These are phyloP conservation scores for Coemansia nantahalensis DNA, from an alignment of 192 early-diverging fungal genomes.

Conservation along the genomic window DNA sequence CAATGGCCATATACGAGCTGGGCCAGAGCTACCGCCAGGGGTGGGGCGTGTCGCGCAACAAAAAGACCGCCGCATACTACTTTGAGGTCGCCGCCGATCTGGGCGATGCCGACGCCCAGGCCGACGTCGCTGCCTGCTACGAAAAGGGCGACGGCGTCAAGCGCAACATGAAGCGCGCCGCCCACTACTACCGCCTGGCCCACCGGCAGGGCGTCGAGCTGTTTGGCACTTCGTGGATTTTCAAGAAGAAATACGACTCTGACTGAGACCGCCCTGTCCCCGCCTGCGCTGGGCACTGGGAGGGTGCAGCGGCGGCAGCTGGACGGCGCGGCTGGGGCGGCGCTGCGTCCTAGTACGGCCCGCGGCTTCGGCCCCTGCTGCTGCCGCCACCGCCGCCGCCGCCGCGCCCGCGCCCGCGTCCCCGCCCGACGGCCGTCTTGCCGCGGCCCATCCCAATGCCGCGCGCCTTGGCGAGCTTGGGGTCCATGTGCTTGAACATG, in stretches of 20 bases:
- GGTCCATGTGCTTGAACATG: slow-evolving; percentile 95
- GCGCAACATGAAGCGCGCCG: slow-evolving; percentile 71
- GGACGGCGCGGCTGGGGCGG: no score
- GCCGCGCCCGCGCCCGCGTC: slow-evolving; percentile 22
- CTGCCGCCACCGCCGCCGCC: slow-evolving; percentile 22
- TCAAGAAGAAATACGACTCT: slow-evolving; percentile 73
- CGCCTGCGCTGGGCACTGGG: no score
- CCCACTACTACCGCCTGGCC: slow-evolving; percentile 76
- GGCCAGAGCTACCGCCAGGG: slow-evolving; percentile 78
- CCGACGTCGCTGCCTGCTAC: slow-evolving; percentile 72
- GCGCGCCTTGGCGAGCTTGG: slow-evolving; percentile 54
- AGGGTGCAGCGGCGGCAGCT: no score
- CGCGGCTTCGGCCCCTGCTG: no score
- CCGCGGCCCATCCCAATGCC: slow-evolving; percentile 56
- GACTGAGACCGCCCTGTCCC: not conserved
- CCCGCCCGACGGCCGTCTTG: slow-evolving; percentile 12
- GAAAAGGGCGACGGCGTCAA: slow-evolving; percentile 73
- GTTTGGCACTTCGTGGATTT: slow-evolving; percentile 84
- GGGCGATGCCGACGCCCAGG: slow-evolving; percentile 78
- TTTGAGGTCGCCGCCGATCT: slow-evolving; percentile 78
- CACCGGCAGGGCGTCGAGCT: slow-evolving; percentile 68
- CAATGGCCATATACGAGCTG: slow-evolving; percentile 76
- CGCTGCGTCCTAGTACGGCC: no score
- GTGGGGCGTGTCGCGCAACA: slow-evolving; percentile 73
- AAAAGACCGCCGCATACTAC: slow-evolving; percentile 70